phyloP scores from a whole-genome alignment of 768 basidiomycete species.

The Suillus bovinus region DNA sequence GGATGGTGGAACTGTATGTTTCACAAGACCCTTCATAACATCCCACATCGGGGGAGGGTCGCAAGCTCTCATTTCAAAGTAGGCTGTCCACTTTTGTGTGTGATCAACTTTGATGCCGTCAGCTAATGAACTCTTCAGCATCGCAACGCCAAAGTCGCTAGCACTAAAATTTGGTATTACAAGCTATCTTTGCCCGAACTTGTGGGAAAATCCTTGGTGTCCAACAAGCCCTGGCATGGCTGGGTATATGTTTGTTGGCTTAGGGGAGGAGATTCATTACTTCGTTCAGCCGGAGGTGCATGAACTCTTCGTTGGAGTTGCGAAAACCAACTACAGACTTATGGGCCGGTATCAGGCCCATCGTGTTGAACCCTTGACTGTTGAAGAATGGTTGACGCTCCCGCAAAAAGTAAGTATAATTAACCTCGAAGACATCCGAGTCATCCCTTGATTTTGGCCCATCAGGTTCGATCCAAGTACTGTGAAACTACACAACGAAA shows the following conservation, averaged over 20 bases:
- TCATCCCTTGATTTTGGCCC: background rate
- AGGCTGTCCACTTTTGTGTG: background rate
- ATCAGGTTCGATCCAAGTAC: conserved; percentile 26
- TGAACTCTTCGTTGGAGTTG: conserved; percentile 47
- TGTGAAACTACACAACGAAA: conserved; percentile 41
- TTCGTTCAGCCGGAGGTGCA: conserved; percentile 41
- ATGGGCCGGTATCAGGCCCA: conserved; percentile 30
- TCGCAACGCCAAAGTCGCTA: conserved; percentile 28
- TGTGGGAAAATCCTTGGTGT: conserved; percentile 56
- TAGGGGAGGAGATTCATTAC: conserved; percentile 45
- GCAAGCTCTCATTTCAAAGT: conserved; percentile 8
- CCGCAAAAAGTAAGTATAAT: conserved; percentile 35
- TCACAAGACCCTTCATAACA: background rate
- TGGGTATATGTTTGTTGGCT: conserved; percentile 57
- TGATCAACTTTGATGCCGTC: too few relatives aligned
- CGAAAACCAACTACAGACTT: conserved; percentile 41
- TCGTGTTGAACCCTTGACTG: conserved; percentile 41
- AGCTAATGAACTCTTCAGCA: conserved; percentile 18
- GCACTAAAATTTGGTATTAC: conserved; percentile 35
- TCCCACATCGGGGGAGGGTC: conserved; percentile 1
- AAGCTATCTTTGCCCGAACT: conserved; percentile 49
- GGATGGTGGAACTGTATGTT: conserved; percentile 1
- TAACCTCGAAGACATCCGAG: conserved; percentile 16
- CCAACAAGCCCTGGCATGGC: conserved; percentile 48
- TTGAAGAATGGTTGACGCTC: conserved; percentile 49